Percentiles rank a stretch among this genome's conserved stretches.
Evolutionary conservation across 2,329 filamentous ascomycete genomes (phyloP).

Genomic region (Hymenoscyphus fructigenus): DNA sequence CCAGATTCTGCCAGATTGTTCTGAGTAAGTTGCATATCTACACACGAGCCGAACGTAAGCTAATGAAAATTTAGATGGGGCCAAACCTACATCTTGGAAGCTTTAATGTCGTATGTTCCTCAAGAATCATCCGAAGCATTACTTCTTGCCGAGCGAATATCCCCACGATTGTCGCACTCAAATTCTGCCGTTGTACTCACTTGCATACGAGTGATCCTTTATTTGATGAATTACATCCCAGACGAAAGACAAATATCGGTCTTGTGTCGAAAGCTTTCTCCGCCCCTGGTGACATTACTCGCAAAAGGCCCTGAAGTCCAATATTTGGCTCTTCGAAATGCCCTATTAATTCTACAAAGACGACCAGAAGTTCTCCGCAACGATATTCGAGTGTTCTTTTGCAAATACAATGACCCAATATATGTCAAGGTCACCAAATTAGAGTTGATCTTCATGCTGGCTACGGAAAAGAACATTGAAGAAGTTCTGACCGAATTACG

Average conservation of each 20-base stretch:
- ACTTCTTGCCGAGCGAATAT: slow-evolving; percentile 87
- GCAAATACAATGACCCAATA: slow-evolving; percentile 99
- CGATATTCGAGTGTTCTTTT: slow-evolving; percentile 98
- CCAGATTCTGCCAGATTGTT: slow-evolving; percentile 92
- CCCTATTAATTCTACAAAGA: slow-evolving; percentile 87
- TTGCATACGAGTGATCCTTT: slow-evolving; percentile 92
- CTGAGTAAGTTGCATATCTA: slow-evolving; percentile 65
- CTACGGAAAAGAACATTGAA: slow-evolving; percentile 90
- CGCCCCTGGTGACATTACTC: slow-evolving; percentile 88
- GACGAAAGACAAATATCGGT: slow-evolving; percentile 85
- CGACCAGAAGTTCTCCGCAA: slow-evolving; percentile 91
- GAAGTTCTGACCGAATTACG: slow-evolving; percentile 91
- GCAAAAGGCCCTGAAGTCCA: slow-evolving; percentile 98
- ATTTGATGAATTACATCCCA: slow-evolving; percentile 97
- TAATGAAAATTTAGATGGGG: slow-evolving; percentile 70
- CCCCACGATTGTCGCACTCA: slow-evolving; percentile 92
- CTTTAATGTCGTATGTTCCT: slow-evolving; percentile 95
- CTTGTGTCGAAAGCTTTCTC: slow-evolving; percentile 89
- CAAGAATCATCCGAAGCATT: slow-evolving; percentile 86
- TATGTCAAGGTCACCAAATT: slow-evolving; percentile 99
- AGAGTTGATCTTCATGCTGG: slow-evolving; percentile 98
- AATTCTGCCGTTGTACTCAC: slow-evolving; percentile 96
- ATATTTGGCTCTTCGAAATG: slow-evolving; percentile 91
- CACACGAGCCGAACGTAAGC: not conserved
- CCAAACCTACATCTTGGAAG: slow-evolving; percentile 96